Conservation (phyloP, 495 filamentous ascomycete genomes). For the Tuber brumale region DNA sequence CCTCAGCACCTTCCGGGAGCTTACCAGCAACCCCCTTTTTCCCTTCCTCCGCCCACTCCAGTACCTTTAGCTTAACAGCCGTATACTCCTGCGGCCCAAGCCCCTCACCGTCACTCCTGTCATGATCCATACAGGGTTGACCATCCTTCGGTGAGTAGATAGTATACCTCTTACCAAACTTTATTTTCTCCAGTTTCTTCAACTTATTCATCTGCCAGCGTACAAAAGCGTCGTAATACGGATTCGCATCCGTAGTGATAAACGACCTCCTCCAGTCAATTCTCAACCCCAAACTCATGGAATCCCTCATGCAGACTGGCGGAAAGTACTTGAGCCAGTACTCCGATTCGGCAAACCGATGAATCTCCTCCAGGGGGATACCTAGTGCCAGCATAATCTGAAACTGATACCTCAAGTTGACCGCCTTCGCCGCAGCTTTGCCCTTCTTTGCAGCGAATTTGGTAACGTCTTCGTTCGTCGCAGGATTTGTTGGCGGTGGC, state of each 20-base stretch:
- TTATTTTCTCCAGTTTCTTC: slow-evolving; percentile 82
- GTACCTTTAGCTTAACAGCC: slow-evolving; percentile 78
- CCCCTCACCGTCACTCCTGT: slow-evolving; percentile 84
- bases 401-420: slow-evolving; percentile 81
- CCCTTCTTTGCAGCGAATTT: slow-evolving; percentile 93
- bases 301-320: slow-evolving; percentile 68
- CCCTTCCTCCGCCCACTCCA: slow-evolving; percentile 73
- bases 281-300: slow-evolving; percentile 73
- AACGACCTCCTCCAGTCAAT: slow-evolving; percentile 91
- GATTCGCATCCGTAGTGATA: slow-evolving; percentile 93
- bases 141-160: slow-evolving; percentile 95
- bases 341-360: slow-evolving; percentile 77
- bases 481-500: slow-evolving; percentile 40
- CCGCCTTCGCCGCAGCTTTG: slow-evolving; percentile 83
- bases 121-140: slow-evolving; percentile 97
- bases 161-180: slow-evolving; percentile 89
- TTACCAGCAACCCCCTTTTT: slow-evolving; percentile 64
- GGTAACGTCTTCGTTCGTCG: slow-evolving; percentile 61
- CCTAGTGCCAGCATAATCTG: slow-evolving; percentile 83
- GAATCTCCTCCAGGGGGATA: slow-evolving; percentile 77
- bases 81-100: slow-evolving; percentile 88
- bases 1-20: slow-evolving; percentile 70
- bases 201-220: slow-evolving; percentile 96
- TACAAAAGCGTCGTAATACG: slow-evolving; percentile 93
- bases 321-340: slow-evolving; percentile 90